Evolutionary conservation across 2,329 filamentous ascomycete species (phyloP).

Genomic region (Penicillium decumbens): DNA sequence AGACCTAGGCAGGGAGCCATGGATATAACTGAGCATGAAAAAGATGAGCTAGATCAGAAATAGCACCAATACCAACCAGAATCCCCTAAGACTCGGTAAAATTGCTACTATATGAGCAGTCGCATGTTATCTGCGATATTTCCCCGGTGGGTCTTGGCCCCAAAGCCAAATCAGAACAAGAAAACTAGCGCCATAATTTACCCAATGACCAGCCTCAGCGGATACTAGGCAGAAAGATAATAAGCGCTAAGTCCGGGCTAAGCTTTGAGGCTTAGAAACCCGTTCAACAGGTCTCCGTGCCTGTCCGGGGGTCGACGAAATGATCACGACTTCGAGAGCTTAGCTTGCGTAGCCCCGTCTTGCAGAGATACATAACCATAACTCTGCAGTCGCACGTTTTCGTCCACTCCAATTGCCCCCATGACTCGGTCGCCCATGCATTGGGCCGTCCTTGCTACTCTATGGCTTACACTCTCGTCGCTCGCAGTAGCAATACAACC

Average conservation of each 20-base stretch:
- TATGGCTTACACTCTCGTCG: constrained; percentile 1
- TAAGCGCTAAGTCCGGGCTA: background rate
- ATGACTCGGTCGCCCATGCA: background rate
- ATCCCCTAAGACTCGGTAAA: too few species aligned
- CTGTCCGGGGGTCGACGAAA: too few species aligned
- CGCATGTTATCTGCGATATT: too few species aligned
- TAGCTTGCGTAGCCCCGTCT: background rate
- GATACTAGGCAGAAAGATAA: background rate
- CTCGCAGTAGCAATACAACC: background rate
- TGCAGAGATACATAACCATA: background rate
- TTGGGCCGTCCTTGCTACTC: constrained; percentile 2
- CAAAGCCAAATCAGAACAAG: background rate
- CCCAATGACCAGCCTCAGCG: background rate
- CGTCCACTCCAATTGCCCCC: constrained; percentile 1
- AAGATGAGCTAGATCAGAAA: too few species aligned
- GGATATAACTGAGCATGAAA: too few species aligned
- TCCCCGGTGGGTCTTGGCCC: background rate
- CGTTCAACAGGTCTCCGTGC: background rate
- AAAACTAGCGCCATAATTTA: background rate
- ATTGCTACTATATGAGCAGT: too few species aligned
- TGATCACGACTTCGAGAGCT: background rate
- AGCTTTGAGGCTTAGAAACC: background rate
- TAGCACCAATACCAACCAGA: too few species aligned
- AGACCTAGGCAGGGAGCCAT: too few species aligned
- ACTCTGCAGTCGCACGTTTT: background rate